Evolutionary conservation across 495 filamentous ascomycete genomes (phyloP).

Genomic region (Penicillium cosmopolitanum): DNA sequence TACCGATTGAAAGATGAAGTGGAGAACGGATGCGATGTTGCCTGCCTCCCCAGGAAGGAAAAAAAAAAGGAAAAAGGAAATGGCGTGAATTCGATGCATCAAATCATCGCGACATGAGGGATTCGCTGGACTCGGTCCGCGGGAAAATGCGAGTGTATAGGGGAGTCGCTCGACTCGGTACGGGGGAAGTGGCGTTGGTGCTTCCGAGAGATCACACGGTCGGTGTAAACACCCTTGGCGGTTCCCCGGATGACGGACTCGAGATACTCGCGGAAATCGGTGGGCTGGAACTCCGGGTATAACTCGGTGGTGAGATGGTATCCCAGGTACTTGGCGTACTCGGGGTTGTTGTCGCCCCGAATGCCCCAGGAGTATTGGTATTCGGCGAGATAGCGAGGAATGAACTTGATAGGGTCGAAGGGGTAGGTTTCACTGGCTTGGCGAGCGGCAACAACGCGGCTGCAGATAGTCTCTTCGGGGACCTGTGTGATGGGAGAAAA

Average conservation of each 20-base stretch:
- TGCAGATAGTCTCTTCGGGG: slow-evolving; percentile 48
- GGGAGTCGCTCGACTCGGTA: slow-evolving; percentile 48
- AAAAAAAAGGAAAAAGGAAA: slow-evolving; percentile 11
- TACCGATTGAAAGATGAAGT: neutral
- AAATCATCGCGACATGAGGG: slow-evolving; percentile 43
- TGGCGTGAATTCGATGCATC: slow-evolving; percentile 11
- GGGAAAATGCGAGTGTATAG: slow-evolving; percentile 48
- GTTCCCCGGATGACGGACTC: slow-evolving; percentile 43
- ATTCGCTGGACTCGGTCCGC: slow-evolving; percentile 48
- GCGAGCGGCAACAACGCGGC: slow-evolving; percentile 42
- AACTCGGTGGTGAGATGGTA: slow-evolving; percentile 59
- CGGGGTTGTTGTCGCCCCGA: slow-evolving; percentile 60
- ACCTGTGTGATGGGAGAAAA: slow-evolving; percentile 34
- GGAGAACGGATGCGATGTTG: neutral
- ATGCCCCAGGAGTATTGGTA: slow-evolving; percentile 57
- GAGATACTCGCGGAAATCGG: slow-evolving; percentile 47
- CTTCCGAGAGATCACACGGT: slow-evolving; percentile 47
- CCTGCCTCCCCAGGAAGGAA: slow-evolving; percentile 10
- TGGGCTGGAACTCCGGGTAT: slow-evolving; percentile 56
- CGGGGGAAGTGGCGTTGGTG: slow-evolving; percentile 50
- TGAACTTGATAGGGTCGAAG: slow-evolving; percentile 49
- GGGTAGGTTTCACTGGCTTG: slow-evolving; percentile 54
- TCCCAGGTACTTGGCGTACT: slow-evolving; percentile 61
- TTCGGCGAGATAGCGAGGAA: slow-evolving; percentile 47
- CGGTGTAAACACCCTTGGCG: slow-evolving; percentile 50